Evolutionary conservation across 2,329 filamentous ascomycete genomes (phyloP), one percentile per base, ranked within the genome.

Genomic region (Magnaporthiopsis poae): DNA sequence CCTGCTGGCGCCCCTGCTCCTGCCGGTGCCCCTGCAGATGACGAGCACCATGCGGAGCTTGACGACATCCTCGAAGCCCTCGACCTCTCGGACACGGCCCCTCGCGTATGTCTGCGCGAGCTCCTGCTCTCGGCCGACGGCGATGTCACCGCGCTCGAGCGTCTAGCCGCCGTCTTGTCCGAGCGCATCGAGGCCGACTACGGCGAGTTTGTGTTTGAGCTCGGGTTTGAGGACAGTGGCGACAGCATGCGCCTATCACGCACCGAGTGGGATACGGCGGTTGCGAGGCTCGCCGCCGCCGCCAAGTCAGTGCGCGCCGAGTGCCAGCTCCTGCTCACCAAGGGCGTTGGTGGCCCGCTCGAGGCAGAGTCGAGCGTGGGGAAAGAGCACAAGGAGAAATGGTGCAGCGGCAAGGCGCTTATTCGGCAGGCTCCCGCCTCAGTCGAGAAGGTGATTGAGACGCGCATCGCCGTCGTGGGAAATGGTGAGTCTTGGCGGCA

Each of bases 401-500:
- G 88, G 65, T 89, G 88, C 70, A 90, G 87, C 69, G 92, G 93
- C n/a, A 98, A 96, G 76, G 76, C 97, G 64, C 85, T 98, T 72
- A 84, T 98, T 68, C 87, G 95, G 59, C 88, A 89, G 73, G 80
- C 85, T 29, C 92, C 93, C 2, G 80, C 83, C 27, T 89, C 84
- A 15, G 85, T 91, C 5, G 92, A 98, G 74, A 88, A 96, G 67
- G 90, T 96, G 33, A 96, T 97, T 68, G 95, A 99, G 82, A 96
- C 94, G 12, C 82, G 95, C 71, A 96, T 99, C 78, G 95, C 94
- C 0, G 95, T 99, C 0, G 95, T 99, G 9, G 95, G 95, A 63
- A 99, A 99, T 80, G 91, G 86, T 88, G 75, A 74, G 80, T 65
- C 33, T 39, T 60, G 15, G 35, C 31, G 5, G 29, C 13, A 5